These are phyloP conservation scores for Pneumocystis wakefieldiae DNA, from an alignment of 1,139 yeast genomes.

Conservation along the genomic window DNA sequence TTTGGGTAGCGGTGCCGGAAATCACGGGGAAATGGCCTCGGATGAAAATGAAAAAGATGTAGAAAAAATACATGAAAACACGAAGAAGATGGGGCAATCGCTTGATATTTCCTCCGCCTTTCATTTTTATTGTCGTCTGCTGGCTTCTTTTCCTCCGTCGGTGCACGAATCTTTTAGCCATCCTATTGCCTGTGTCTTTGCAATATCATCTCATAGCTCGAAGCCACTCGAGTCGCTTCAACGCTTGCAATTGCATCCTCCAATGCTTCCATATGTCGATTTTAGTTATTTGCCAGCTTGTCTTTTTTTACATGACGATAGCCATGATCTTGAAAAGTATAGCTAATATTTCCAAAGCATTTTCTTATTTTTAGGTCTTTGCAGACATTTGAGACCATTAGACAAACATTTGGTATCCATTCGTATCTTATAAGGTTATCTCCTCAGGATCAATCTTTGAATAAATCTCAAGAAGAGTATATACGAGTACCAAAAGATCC, in stretches of 20 bases:
- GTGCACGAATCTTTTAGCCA: slow-evolving; percentile 85
- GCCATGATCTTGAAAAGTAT: slow-evolving; percentile 20
- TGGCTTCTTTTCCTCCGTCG: slow-evolving; percentile 48
- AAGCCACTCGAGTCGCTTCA: slow-evolving; percentile 40
- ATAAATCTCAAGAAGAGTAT: not conserved
- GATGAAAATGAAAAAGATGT: too few relatives aligned
- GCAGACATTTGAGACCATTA: slow-evolving; percentile 24
- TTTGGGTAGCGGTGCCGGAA: too few relatives aligned
- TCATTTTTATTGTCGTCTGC: slow-evolving; percentile 38
- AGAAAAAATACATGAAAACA: slow-evolving; percentile 2
- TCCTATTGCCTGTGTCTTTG: slow-evolving; percentile 66
- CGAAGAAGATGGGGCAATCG: too few relatives aligned
- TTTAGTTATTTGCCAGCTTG: slow-evolving; percentile 27
- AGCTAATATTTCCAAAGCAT: not conserved
- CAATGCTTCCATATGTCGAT: slow-evolving; percentile 24
- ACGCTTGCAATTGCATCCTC: slow-evolving; percentile 22
- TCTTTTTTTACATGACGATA: slow-evolving; percentile 26
- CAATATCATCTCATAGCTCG: slow-evolving; percentile 34
- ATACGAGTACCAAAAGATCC: not conserved
- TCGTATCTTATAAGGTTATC: slow-evolving; percentile 6
- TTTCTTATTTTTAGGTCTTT: slow-evolving; percentile 12
- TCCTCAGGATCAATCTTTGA: not conserved
- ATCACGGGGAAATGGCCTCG: too few relatives aligned
- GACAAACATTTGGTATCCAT: slow-evolving; percentile 23
- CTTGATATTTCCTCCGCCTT: not conserved